These are phyloP conservation scores for Lactarius quietus DNA, from an alignment of 768 basidiomycete species.

Conservation along the genomic window DNA sequence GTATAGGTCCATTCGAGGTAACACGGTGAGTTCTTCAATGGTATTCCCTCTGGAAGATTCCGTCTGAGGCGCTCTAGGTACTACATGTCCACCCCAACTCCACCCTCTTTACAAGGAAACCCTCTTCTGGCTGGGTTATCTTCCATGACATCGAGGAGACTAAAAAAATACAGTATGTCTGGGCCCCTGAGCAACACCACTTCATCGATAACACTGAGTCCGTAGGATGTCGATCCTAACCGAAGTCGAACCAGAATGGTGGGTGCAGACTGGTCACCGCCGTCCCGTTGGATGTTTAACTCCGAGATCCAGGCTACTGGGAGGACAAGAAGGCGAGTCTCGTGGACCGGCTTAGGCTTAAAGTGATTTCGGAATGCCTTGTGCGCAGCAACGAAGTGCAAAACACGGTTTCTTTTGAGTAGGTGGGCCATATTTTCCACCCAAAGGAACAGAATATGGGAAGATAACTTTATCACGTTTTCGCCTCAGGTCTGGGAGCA, in stretches of 20 bases:
- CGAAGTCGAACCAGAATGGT: constrained; percentile 96
- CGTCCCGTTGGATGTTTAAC: not conserved
- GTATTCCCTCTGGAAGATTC: constrained; percentile 3
- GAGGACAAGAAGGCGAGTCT: not conserved
- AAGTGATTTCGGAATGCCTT: not conserved
- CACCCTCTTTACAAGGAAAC: constrained; percentile 89
- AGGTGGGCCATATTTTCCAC: not conserved
- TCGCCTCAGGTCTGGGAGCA: not conserved
- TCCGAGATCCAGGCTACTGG: constrained; percentile 14
- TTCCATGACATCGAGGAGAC: constrained; percentile 98
- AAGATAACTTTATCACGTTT: not conserved
- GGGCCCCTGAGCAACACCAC: not conserved
- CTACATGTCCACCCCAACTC: constrained; percentile 92
- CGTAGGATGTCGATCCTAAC: constrained; percentile 86
- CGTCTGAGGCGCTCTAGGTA: constrained; percentile 43
- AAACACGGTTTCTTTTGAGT: not conserved
- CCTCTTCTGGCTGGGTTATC: constrained; percentile 88
- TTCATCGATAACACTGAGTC: constrained; percentile 24
- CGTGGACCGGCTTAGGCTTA: not conserved
- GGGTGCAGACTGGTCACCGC: constrained; percentile 23
- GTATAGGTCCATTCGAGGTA: constrained; percentile 83
- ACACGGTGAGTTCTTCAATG: constrained; percentile 51
- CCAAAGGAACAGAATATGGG: too few species aligned
- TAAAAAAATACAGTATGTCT: constrained; percentile 80
- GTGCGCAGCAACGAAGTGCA: not conserved